Percentiles rank a stretch among this genome's conserved stretches.
phyloP scores from a whole-genome alignment of 2,329 filamentous ascomycete species.

The Aspergillus felis region DNA sequence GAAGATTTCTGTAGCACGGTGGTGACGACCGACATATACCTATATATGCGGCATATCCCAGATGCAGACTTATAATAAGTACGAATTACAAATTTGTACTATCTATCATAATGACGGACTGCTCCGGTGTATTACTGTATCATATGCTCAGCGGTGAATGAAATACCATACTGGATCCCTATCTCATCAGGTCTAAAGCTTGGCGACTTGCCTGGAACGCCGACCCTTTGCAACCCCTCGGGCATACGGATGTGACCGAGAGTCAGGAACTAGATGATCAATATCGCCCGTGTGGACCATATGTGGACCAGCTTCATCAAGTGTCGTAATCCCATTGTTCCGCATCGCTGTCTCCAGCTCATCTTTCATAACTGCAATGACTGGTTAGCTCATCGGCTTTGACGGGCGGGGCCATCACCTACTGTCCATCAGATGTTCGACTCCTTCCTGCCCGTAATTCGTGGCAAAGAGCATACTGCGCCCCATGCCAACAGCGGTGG shows the following conservation, averaged over 20 bases:
- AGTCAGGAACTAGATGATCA: constrained; percentile 46
- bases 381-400: constrained; percentile 3
- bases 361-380: constrained; percentile 39
- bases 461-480: constrained; percentile 52
- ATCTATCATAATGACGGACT: not conserved
- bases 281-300: constrained; percentile 48
- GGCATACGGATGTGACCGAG: constrained; percentile 42
- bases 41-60: no score
- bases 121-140: not conserved
- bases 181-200: constrained; percentile 20
- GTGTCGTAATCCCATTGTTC: constrained; percentile 43
- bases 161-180: not conserved
- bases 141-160: not conserved
- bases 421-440: constrained; percentile 55
- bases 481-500: constrained; percentile 53
- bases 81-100: not conserved
- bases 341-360: constrained; percentile 49
- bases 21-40: no score
- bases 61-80: no score
- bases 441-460: constrained; percentile 53
- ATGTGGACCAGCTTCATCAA: constrained; percentile 42
- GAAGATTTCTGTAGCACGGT: no score
- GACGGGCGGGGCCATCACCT: constrained; percentile 26
- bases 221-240: constrained; percentile 30
- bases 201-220: constrained; percentile 13